A percentile compares a stretch with the other conserved stretches of the same genome.
These are phyloP conservation scores for Choricystis sp. DNA, from an alignment of 139 green algal genomes.

Conservation along the genomic window DNA sequence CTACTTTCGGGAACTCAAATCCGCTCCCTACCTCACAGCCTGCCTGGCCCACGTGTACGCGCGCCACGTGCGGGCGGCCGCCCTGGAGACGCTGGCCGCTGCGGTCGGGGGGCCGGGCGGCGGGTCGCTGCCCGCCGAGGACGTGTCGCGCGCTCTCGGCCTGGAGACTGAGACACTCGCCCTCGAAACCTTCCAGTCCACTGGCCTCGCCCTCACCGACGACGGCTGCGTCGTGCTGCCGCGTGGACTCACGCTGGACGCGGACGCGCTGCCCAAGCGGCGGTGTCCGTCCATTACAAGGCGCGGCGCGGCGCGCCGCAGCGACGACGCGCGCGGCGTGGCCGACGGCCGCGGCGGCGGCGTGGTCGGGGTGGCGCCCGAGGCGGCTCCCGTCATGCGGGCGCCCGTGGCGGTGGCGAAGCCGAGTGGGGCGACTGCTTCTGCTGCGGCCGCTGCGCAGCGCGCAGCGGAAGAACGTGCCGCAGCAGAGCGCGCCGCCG, in stretches of 20 bases:
- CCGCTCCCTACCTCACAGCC: conserved; percentile 42
- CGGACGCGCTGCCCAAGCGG: neutral
- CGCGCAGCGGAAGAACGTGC: neutral
- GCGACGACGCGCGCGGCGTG: neutral
- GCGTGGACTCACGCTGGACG: neutral
- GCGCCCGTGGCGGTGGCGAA: neutral
- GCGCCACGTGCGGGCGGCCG: conserved; percentile 10
- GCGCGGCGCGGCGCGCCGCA: too few relatives aligned
- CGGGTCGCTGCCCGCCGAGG: neutral
- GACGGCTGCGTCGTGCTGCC: neutral
- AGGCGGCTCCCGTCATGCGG: neutral
- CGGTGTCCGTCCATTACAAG: neutral
- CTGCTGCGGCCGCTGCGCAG: neutral
- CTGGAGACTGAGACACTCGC: neutral
- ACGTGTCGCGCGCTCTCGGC: neutral
- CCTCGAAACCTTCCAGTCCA: neutral
- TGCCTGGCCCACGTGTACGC: conserved; percentile 48
- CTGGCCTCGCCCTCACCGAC: neutral
- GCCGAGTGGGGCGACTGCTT: neutral
- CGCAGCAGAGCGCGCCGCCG: neutral
- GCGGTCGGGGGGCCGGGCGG: too few relatives aligned
- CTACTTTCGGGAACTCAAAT: conserved; percentile 31
- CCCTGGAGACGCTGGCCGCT: neutral
- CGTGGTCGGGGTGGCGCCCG: too few relatives aligned
- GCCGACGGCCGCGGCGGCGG: too few relatives aligned